A percentile compares a stretch with the other conserved stretches of the same genome.
phyloP scores from a whole-genome alignment of 306 rosid species.

The Cucumis cinereus region DNA sequence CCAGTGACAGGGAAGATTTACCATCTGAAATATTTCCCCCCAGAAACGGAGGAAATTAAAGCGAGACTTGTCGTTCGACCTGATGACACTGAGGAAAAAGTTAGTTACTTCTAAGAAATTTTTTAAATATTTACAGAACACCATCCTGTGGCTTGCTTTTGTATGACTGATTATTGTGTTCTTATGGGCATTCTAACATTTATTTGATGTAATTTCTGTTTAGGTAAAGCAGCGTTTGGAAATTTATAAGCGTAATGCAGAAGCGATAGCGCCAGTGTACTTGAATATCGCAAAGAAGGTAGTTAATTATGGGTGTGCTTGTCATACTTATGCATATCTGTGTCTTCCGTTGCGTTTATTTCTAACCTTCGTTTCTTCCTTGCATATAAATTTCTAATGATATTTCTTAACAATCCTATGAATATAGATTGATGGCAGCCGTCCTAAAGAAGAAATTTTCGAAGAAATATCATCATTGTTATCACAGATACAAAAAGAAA shows the following conservation, averaged over 20 bases:
- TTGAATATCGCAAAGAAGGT: constrained; percentile 60
- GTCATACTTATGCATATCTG: not conserved
- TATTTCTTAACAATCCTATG: constrained; percentile 1
- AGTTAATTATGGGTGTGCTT: not conserved
- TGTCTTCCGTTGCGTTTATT: not conserved
- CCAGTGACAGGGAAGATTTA: constrained; percentile 80
- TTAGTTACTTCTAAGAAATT: constrained; percentile 12
- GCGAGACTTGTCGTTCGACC: constrained; percentile 63
- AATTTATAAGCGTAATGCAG: constrained; percentile 72
- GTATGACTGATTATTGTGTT: not conserved
- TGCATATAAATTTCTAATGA: constrained; percentile 2
- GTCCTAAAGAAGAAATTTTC: constrained; percentile 53
- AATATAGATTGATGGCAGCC: constrained; percentile 69
- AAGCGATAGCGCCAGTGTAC: constrained; percentile 53
- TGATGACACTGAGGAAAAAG: constrained; percentile 83
- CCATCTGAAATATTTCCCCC: constrained; percentile 57
- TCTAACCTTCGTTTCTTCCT: not conserved
- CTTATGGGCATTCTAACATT: constrained; percentile 3
- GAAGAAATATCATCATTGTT: constrained; percentile 52
- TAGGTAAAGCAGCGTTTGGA: constrained; percentile 75
- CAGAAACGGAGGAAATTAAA: constrained; percentile 62
- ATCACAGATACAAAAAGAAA: constrained; percentile 41
- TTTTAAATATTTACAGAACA: not conserved
- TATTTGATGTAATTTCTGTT: not conserved
- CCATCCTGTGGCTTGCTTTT: not conserved